Conservation (phyloP, 306 rosid species). For the Betula pendula region DNA sequence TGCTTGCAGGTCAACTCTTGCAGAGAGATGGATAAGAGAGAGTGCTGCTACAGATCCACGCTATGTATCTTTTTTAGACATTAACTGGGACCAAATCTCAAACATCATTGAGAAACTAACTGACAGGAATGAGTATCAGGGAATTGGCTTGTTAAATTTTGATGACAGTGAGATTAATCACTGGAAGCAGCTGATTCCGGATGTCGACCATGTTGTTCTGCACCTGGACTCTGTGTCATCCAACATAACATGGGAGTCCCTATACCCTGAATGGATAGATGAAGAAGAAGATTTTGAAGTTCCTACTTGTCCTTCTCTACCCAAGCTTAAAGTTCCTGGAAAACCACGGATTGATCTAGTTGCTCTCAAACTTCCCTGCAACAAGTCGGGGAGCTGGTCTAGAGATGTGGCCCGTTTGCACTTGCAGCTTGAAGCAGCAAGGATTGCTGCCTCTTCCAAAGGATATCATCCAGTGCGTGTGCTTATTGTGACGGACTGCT, state of each 20-base stretch:
- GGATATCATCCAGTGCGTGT: constrained; percentile 63
- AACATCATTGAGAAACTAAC: constrained; percentile 45
- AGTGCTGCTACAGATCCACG: constrained; percentile 45
- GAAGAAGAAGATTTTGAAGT: constrained; percentile 88
- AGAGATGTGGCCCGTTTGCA: constrained; percentile 88
- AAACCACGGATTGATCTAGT: constrained; percentile 77
- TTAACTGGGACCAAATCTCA: constrained; percentile 71
- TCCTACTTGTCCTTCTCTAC: constrained; percentile 78
- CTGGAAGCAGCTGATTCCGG: constrained; percentile 76
- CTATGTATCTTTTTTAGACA: constrained; percentile 50
- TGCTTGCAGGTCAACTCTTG: constrained; percentile 45
- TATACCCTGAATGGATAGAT: constrained; percentile 94
- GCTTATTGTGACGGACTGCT: constrained; percentile 70
- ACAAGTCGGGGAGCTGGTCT: constrained; percentile 70
- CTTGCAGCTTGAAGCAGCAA: constrained; percentile 88
- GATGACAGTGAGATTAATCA: constrained; percentile 62
- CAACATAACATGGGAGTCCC: constrained; percentile 68
- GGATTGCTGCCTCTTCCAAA: constrained; percentile 72
- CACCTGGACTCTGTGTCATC: constrained; percentile 44
- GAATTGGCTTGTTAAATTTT: constrained; percentile 83
- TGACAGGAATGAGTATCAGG: constrained; percentile 55
- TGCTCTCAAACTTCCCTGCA: constrained; percentile 84
- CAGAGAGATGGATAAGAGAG: constrained; percentile 36
- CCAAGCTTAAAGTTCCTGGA: constrained; percentile 59
- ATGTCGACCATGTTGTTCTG: constrained; percentile 58